These are phyloP conservation scores for Botryotinia convoluta DNA, from an alignment of 2,329 filamentous ascomycete species.

Conservation along the genomic window DNA sequence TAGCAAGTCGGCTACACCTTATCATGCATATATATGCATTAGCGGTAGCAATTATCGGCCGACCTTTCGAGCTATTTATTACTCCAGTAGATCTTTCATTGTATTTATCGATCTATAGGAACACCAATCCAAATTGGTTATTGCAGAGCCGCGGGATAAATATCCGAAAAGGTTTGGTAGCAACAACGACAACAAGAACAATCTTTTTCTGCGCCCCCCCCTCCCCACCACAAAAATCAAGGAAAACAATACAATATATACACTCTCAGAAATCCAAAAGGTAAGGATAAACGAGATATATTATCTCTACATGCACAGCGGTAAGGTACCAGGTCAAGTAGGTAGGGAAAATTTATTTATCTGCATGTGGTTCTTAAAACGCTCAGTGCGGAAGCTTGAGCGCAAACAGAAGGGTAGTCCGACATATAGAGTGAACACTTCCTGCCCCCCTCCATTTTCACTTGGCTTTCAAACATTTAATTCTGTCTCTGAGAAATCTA, in stretches of 20 bases:
- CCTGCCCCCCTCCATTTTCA: not conserved
- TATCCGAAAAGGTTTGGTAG: not conserved
- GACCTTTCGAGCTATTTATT: not conserved
- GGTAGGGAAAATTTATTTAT: not conserved
- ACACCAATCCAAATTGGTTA: not conserved
- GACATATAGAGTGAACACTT: conserved; percentile 14
- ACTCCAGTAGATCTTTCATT: not conserved
- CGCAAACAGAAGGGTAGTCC: conserved; percentile 5
- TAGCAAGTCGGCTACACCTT: not conserved
- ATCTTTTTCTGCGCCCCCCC: not conserved
- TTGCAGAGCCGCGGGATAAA: not conserved
- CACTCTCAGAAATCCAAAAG: not conserved
- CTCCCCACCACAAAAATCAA: not conserved
- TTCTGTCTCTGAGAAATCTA: not conserved
- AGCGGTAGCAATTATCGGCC: not conserved
- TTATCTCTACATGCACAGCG: conserved; percentile 5
- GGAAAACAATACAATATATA: not conserved
- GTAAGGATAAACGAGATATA: conserved; percentile 4
- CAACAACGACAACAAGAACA: not conserved
- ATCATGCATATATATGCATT: conserved; percentile 1
- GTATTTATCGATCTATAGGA: not conserved
- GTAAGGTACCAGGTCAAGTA: conserved; percentile 2
- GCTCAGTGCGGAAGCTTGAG: conserved; percentile 14
- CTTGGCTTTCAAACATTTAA: not conserved
- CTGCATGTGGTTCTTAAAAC: conserved; percentile 7